These are phyloP conservation scores for Chrysopogon serrulatus DNA, from an alignment of 176 grass and related monocot species.

Conservation along the genomic window DNA sequence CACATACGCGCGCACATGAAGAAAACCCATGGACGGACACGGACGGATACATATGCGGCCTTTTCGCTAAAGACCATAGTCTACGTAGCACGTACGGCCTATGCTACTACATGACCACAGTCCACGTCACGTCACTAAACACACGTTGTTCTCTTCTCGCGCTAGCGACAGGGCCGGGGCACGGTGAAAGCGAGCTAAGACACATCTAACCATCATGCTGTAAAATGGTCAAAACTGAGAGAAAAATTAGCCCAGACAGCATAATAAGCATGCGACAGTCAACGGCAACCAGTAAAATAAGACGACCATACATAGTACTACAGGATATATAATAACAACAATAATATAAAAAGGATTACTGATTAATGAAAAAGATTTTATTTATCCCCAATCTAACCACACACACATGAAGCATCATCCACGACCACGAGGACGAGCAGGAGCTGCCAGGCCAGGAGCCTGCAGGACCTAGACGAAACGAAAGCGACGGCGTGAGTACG, in stretches of 20 bases:
- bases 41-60: not conserved
- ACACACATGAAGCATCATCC: not conserved
- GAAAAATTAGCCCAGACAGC: not conserved
- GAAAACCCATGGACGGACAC: not conserved
- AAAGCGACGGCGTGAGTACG: slow-evolving; percentile 16
- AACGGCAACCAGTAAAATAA: not conserved
- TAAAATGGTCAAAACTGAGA: not conserved
- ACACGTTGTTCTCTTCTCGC: not conserved
- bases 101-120: no score
- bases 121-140: not conserved
- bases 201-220: not conserved
- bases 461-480: not conserved
- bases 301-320: not conserved
- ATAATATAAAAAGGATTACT: not conserved
- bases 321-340: not conserved
- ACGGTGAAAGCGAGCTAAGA: not conserved
- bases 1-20: not conserved
- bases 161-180: not conserved
- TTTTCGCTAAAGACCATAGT: not conserved
- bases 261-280: not conserved
- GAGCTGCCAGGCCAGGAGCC: not conserved
- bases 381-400: not conserved
- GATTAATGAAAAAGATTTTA: not conserved
- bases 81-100: no score
- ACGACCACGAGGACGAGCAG: no score